Conservation (phyloP, 768 basidiomycete species). For the Austroboletus eburneus region DNA sequence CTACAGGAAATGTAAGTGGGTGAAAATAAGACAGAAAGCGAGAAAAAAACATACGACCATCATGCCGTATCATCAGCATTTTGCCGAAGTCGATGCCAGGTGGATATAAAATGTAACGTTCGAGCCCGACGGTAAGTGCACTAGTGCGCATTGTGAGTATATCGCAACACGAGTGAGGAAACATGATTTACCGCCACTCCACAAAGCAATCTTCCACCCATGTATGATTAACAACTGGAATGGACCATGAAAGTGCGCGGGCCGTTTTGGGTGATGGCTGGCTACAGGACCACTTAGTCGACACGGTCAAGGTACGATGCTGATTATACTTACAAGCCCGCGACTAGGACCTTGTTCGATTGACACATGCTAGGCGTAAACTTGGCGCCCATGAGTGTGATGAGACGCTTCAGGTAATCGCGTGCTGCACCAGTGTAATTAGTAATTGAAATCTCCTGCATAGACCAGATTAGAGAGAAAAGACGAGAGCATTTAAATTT, state of each 20-base stretch:
- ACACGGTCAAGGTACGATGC: not conserved
- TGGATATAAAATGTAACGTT: conserved; percentile 69
- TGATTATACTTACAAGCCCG: conserved; percentile 64
- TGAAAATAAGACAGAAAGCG: not conserved
- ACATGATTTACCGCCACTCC: conserved; percentile 51
- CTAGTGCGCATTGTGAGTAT: conserved; percentile 6
- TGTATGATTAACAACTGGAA: conserved; percentile 83
- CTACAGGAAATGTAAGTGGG: not conserved
- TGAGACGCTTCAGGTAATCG: conserved; percentile 84
- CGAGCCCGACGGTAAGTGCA: conserved; percentile 54
- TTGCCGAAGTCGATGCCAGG: conserved; percentile 60
- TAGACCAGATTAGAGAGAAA: not conserved
- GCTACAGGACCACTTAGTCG: conserved; percentile 18
- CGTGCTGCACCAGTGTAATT: conserved; percentile 86
- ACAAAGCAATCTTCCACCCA: conserved; percentile 92
- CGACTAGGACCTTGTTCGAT: conserved; percentile 75
- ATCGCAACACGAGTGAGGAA: not conserved
- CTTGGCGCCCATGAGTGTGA: conserved; percentile 67
- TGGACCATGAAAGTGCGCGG: conserved; percentile 75
- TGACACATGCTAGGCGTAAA: conserved; percentile 83
- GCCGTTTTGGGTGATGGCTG: conserved; percentile 53
- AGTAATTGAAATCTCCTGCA: conserved; percentile 75
- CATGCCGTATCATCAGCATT: conserved; percentile 28
- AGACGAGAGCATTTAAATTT: not conserved
- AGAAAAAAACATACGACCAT: conserved; percentile 11